Evolutionary conservation across 441 rosid species (phyloP), one percentile per base, ranked within the genome.

Genomic region (Pelargonium myrrhifolium): DNA sequence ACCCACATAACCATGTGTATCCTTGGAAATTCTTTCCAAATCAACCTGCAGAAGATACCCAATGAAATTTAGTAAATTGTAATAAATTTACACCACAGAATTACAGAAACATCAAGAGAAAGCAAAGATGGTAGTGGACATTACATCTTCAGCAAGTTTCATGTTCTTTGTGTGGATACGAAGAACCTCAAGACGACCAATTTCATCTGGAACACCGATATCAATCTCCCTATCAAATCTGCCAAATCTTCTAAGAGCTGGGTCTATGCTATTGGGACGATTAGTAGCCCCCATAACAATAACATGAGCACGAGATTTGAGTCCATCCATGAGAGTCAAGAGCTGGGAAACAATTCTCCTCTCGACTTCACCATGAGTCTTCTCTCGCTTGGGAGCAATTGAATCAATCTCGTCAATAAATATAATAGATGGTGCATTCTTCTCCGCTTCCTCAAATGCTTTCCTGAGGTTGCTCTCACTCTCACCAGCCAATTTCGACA

Each of bases 291-390:
- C 89, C 2, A 85, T 83, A 53, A 85, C 85, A 55, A 85, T 83
- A 28, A 83, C 83, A 80, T 85, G 87, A 0, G 90, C 87, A 64
- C 90, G 87, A 1, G 90, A 76, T 68, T 86, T 86, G 8, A 86
- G 67, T 15, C 90, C 87, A 73, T 86, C 90, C 90, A 86, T 86
- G 68, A 86, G 86, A 18, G 87, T 86, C 49, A 86, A 73, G 5
- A 86, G 83, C 72, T 86, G 87, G 53, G 90, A 86, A 65, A 86
- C 90, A 68, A 86, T 86, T 73, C 90, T 86, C 74, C 90, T 83
- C 83, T 86, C 90, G 39, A 83, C 87, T 77, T 86, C 87, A n/a
- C 90, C 89, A 72, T 85, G 71, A 26, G 89, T 85, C 77, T 86
- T 86, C 74, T 86, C 90, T 61, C 89, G 69, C 72, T 85, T 85